Base-by-base conservation (phyloP, 768 basidiomycete species). In the Tubosaeta brunneosetosa region DNA sequence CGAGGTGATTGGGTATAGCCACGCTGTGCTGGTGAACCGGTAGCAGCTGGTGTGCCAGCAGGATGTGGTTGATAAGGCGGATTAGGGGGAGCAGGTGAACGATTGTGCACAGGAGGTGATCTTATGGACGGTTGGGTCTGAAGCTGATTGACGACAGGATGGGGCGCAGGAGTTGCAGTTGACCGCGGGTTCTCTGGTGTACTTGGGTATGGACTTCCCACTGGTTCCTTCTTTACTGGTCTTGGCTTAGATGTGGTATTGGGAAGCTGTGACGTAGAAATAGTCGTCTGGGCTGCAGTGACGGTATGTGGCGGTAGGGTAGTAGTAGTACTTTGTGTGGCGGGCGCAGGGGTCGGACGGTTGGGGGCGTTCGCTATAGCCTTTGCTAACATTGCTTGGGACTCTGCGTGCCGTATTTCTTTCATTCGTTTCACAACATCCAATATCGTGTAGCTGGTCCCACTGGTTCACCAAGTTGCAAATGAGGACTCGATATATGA, bases 381-480 rank as follows among this genome's bases (percentile, higher is more conserved):
- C 47, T 59, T 69, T 14, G 69, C 64, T 4, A 60, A 19, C 44
- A 55, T 22, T 13, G 52, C 56, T 27, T 55, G 70, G 22, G 61
- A 54, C 50, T 57, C 60, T 11, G 59, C 65, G 31, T 61, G 58
- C 19, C 67, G 67, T 44, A 31, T 59, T 55, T 71, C 67, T 50
- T 55, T 57, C 54, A 52, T 54, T 0, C 62, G 69, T 48, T 66
- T 71, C 44, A 80, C 66, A 33, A 74, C 68, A 16, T 87, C 84
- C 69, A 86, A 59, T 58, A 86, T 73, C 31, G 75, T 73, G 64
- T 82, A 86, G 50, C 85, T 86, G 40, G 33, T 27, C 31, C 22
- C 9, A 16, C 31, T 19, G 31, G 36, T 51, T 44, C 41, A 56
- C 51, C 45, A 58, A 32, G 32, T 48, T 25, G 43, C 9, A 13